These are phyloP conservation scores for Boletus eberwhitei DNA, from an alignment of 768 basidiomycete genomes.

Conservation along the genomic window DNA sequence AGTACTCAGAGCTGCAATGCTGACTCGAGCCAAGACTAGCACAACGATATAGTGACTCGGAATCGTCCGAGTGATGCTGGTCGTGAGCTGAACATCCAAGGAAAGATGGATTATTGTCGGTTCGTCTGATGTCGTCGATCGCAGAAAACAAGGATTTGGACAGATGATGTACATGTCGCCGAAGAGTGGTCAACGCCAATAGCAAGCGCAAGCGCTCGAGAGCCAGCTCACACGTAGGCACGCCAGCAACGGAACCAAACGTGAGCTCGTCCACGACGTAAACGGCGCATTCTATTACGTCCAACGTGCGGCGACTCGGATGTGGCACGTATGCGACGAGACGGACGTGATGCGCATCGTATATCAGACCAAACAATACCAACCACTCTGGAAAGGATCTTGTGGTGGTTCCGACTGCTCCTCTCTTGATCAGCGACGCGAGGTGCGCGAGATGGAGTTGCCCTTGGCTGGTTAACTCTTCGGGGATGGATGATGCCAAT, in stretches of 20 bases:
- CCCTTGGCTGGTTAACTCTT: slow-evolving; percentile 9
- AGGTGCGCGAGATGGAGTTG: slow-evolving; percentile 15
- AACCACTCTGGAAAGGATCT: slow-evolving; percentile 26
- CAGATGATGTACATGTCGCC: slow-evolving; percentile 18
- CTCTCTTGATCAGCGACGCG: background rate
- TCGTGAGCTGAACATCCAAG: background rate
- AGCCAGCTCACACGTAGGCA: slow-evolving; percentile 4
- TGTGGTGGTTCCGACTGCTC: background rate
- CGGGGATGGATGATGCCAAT: slow-evolving; percentile 6
- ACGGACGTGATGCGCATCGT: slow-evolving; percentile 13
- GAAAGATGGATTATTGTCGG: background rate
- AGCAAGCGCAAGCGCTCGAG: slow-evolving; percentile 21
- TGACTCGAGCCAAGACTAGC: slow-evolving; percentile 6
- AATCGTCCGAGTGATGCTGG: background rate
- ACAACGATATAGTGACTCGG: background rate
- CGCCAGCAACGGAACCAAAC: background rate
- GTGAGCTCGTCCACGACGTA: slow-evolving; percentile 24
- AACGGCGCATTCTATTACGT: slow-evolving; percentile 6
- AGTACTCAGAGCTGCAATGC: slow-evolving; percentile 20
- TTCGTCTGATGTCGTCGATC: background rate
- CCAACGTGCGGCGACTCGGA: background rate
- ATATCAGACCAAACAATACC: slow-evolving; percentile 24
- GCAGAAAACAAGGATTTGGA: slow-evolving; percentile 14
- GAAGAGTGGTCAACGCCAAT: slow-evolving; percentile 16
- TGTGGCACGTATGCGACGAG: slow-evolving; percentile 23